Evolutionary conservation across 1,284 basidiomycete species (phyloP), one percentile per base, ranked within the genome.

Genomic region (Mycena citricolor): DNA sequence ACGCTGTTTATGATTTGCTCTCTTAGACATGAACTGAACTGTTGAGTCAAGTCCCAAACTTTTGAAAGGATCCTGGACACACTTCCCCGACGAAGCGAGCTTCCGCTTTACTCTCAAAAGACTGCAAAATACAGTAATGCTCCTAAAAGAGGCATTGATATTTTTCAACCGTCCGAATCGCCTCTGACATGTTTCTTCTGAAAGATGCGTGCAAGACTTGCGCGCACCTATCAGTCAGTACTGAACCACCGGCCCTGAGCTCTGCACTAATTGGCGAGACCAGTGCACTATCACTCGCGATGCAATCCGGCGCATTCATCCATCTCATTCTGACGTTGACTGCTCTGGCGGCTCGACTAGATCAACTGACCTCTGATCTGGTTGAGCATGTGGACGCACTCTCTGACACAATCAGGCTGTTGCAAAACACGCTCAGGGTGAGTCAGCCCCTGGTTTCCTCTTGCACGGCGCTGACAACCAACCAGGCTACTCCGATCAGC

Each of bases 271-370:
- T 47, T 31, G 37, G 35, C 38, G 30, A n/a, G 37, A 35, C 36
- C n/a, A 16, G 28, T 3, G 29, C 14, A 32, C 19, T 33, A 47
- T 42, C 69, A 23, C 65, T 81, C 17, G 74, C 77, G 35, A 76
- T 88, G 69, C 82, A 84, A 57, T 75, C 76, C 1, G 85, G 81
- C 12, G 81, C 83, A 14, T 90, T 90, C 56, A 65, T 86, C 4
- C 82, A 85, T 49, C 57, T 86, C 8, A 66, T 83, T 11, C 57
- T 90, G 23, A 69, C 76, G 3, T 66, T 89, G 25, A 65, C 70
- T 16, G 80, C 79, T 7, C 73, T 87, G 32, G 66, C 72, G 26
- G 82, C 83, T 2, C 74, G 86, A 44, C 61, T 85, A 53, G 65
- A 65, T 24, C 55, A 61, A 2, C 56, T 86, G n/a, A 59, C 71